Evolutionary conservation across 2,329 filamentous ascomycete species (phyloP).

Genomic region (Fusarium proliferatum): DNA sequence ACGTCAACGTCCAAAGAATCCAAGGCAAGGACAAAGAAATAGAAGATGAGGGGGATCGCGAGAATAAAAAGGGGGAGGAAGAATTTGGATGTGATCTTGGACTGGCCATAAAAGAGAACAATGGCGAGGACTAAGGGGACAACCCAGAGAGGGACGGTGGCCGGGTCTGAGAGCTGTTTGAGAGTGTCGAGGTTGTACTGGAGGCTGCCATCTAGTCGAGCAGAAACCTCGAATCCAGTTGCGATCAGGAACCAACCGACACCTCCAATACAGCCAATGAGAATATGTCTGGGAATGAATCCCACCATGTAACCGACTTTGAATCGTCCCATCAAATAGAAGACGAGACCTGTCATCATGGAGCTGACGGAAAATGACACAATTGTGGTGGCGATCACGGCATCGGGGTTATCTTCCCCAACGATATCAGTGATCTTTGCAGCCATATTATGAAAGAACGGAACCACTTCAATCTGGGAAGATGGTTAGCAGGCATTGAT

Average conservation of each 20-base stretch:
- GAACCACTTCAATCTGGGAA: conserved; percentile 90
- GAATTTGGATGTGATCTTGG: conserved; percentile 82
- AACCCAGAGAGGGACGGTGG: conserved; percentile 85
- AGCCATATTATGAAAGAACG: conserved; percentile 99
- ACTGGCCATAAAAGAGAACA: conserved; percentile 79
- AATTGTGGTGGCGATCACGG: conserved; percentile 94
- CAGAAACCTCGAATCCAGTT: conserved; percentile 94
- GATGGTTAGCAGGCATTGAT: conserved; percentile 10
- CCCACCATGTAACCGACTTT: conserved; percentile 92
- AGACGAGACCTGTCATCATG: conserved; percentile 88
- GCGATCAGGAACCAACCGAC: conserved; percentile 95
- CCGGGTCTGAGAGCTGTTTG: conserved; percentile 75
- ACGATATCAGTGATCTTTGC: conserved; percentile 83
- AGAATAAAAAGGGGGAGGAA: conserved; percentile 90
- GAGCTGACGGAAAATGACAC: conserved; percentile 91
- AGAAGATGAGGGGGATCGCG: conserved; percentile 79
- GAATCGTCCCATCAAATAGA: conserved; percentile 90
- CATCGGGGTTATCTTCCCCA: conserved; percentile 82
- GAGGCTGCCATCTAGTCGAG: conserved; percentile 85
- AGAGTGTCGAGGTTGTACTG: conserved; percentile 84
- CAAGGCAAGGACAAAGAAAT: conserved; percentile 77
- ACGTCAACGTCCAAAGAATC: conserved; percentile 73
- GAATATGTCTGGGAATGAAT: conserved; percentile 95
- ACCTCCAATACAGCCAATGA: conserved; percentile 96
- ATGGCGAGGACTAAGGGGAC: conserved; percentile 82